Conservation (phyloP, 148 eudicot genomes). For the Silene conica region DNA sequence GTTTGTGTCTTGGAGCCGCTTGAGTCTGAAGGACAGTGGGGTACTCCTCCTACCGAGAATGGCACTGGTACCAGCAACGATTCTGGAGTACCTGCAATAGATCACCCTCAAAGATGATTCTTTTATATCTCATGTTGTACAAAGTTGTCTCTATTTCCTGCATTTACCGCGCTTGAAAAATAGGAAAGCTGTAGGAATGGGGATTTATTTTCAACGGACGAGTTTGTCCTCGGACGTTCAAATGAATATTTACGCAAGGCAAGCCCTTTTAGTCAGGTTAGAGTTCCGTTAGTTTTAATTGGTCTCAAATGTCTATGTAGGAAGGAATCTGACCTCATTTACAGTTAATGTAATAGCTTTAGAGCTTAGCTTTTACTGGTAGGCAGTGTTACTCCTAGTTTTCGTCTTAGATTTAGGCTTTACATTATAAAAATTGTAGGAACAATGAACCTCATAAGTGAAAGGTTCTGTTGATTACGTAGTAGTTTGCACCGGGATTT, state of each 20-base stretch:
- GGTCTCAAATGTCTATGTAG: not conserved
- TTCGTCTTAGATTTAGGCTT: not conserved
- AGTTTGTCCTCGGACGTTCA: constrained; percentile 1
- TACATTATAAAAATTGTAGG: not conserved
- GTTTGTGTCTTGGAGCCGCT: constrained; percentile 80
- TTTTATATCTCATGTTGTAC: constrained; percentile 13
- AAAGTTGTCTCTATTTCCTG: constrained; percentile 23
- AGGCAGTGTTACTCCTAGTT: not conserved
- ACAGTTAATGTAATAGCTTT: not conserved
- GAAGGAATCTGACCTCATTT: constrained; percentile 1
- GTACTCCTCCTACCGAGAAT: constrained; percentile 61
- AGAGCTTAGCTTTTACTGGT: not conserved
- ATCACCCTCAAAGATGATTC: constrained; percentile 52
- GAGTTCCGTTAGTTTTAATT: not conserved
- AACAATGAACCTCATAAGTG: not conserved
- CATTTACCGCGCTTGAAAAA: constrained; percentile 21
- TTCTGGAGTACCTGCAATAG: constrained; percentile 38
- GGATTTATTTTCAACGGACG: constrained; percentile 11
- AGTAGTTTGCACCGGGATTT: not conserved
- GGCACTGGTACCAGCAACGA: constrained; percentile 60
- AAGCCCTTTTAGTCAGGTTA: constrained; percentile 12
- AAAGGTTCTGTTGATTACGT: not conserved
- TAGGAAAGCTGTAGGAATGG: constrained; percentile 35
- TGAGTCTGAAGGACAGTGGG: constrained; percentile 95
- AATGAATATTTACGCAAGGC: constrained; percentile 4